Conservation (phyloP, 2,329 filamentous ascomycete species). For the Pyrenochaeta sp. region DNA sequence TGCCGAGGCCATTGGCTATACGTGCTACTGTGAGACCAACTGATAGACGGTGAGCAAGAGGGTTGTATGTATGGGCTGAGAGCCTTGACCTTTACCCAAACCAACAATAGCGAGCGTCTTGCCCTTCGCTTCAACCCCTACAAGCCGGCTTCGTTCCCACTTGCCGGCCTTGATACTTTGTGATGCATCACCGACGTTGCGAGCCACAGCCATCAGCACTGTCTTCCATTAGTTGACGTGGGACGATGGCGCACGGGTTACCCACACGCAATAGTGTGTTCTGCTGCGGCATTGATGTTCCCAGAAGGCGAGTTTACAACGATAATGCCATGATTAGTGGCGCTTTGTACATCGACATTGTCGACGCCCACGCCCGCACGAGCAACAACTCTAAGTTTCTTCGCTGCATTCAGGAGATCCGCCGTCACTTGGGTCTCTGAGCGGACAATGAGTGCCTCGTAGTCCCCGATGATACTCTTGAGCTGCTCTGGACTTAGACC, state of each 20-base stretch:
- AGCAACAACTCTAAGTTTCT: constrained; percentile 78
- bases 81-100: constrained; percentile 71
- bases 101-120: constrained; percentile 82
- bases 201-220: constrained; percentile 75
- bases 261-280: constrained; percentile 72
- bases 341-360: constrained; percentile 79
- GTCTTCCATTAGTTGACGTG: constrained; percentile 31
- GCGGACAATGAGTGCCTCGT: constrained; percentile 80
- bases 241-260: not conserved
- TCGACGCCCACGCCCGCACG: constrained; percentile 82
- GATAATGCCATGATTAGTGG: constrained; percentile 76
- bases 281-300: constrained; percentile 82
- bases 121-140: constrained; percentile 79
- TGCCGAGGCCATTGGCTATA: constrained; percentile 79
- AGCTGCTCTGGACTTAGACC: constrained; percentile 71
- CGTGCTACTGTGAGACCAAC: constrained; percentile 81
- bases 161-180: constrained; percentile 73
- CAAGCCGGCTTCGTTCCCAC: constrained; percentile 78
- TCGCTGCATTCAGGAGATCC: constrained; percentile 70
- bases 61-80: not conserved
- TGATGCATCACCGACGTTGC: constrained; percentile 76
- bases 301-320: constrained; percentile 82
- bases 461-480: constrained; percentile 71
- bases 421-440: constrained; percentile 84
- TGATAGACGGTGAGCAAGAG: constrained; percentile 38